These are phyloP conservation scores for Tilletia indica DNA, from an alignment of 1,284 basidiomycete genomes.

Conservation along the genomic window DNA sequence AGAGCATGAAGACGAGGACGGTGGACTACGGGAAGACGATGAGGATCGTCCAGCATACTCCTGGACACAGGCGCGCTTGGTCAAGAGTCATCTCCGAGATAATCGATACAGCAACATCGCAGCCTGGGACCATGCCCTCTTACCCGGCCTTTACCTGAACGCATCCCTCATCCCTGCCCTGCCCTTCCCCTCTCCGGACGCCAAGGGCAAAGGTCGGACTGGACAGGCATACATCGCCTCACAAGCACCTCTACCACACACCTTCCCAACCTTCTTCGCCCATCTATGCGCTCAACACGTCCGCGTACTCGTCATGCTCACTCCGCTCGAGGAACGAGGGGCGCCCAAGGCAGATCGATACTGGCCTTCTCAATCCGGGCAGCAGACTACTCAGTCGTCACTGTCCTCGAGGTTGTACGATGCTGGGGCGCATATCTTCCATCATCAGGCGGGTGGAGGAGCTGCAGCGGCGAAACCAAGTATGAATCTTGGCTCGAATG, in stretches of 20 bases:
- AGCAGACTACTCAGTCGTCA: conserved; percentile 23
- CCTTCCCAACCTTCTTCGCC: conserved; percentile 77
- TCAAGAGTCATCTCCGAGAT: background rate
- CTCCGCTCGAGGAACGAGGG: conserved; percentile 39
- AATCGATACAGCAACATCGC: conserved; percentile 16
- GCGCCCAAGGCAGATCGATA: conserved; percentile 48
- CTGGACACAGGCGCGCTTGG: background rate
- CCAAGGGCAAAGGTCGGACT: conserved; percentile 47
- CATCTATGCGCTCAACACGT: conserved; percentile 31
- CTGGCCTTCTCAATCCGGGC: conserved; percentile 34
- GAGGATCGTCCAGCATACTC: background rate
- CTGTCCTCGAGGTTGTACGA: background rate
- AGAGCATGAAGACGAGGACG: background rate
- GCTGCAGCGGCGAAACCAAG: conserved; percentile 14
- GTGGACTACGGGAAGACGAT: background rate
- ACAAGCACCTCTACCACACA: conserved; percentile 88
- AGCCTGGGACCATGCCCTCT: conserved; percentile 16
- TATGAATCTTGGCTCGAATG: conserved; percentile 9
- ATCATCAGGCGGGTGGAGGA: background rate
- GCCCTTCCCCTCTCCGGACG: conserved; percentile 5
- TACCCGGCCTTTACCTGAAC: conserved; percentile 39
- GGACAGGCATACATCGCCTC: conserved; percentile 77
- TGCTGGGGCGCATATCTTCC: background rate
- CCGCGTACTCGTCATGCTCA: conserved; percentile 49
- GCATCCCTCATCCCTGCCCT: conserved; percentile 41